Evolutionary conservation across 2,329 filamentous ascomycete genomes (phyloP), one percentile per base, ranked within the genome.

Genomic region (Phyllosticta citrichinensis): DNA sequence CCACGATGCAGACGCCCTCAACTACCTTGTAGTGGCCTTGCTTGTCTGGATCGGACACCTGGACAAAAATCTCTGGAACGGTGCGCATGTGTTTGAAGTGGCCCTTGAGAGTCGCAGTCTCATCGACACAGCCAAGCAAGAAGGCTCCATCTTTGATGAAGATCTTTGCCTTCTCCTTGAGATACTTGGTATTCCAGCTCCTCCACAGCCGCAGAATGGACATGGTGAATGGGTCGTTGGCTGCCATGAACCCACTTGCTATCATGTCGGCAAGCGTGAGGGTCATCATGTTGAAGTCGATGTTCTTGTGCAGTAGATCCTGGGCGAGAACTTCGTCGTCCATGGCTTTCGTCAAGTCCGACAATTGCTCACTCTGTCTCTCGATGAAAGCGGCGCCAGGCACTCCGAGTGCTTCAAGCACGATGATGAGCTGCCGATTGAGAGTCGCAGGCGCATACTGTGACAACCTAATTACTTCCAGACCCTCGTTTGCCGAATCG

Each of bases 141-240:
- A 95, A 96, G 0, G 91, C 92, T 1, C 93, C 91, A 62, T 93
- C 76, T 6, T 91, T 85, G 10, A 99, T 82, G 1, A 85, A 80
- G 52, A 99, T 90, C 27, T 88, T 87, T 0, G 93, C 91, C 67
- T 97, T 97, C 66, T 97, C 91, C 67, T 96, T 97, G 19, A 99
- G 81, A 12, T 88, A 82, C 69, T 96, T 96, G 66, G 96, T 83
- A 0, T 87, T 90, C 89, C 90, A 97, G 1, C 90, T 84, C 64
- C 88, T 82, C 93, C 94, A 99, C 0, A 97, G 79, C 40, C 85
- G 83, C 11, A 99, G 76, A 9, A 96, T 73, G 0, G 91, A 91
- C 63, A 85, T 81, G 22, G 91, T 80, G 71, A 97, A 97, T 0
- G 93, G 93, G 62, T 99, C 94, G 14, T 78, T 74, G 0, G 76